phyloP scores from a whole-genome alignment of 345 rosid genomes.

The Gossypium herbaceum region DNA sequence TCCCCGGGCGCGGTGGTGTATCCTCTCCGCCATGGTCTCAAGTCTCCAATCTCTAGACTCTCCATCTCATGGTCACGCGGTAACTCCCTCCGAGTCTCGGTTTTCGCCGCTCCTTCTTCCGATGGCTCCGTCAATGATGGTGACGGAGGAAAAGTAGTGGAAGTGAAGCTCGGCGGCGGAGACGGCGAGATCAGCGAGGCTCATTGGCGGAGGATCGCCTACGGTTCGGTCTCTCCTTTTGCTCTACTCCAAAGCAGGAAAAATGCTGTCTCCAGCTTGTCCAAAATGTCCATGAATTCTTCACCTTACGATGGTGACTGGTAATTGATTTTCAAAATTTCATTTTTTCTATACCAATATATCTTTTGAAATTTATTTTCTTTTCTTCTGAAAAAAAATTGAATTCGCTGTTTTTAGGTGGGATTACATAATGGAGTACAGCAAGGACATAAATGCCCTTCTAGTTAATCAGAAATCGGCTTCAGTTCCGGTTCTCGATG shows the following conservation, averaged over 20 bases:
- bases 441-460: conserved; percentile 67
- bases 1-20: conserved; percentile 35
- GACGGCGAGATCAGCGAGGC: conserved; percentile 64
- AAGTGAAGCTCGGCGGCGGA: conserved; percentile 55
- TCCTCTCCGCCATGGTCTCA: conserved; percentile 63
- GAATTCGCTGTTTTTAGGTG: conserved; percentile 45
- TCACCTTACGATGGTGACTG: conserved; percentile 66
- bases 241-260: conserved; percentile 85
- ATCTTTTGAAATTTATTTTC: neutral
- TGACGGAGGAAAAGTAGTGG: conserved; percentile 61
- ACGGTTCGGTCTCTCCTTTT: conserved; percentile 82
- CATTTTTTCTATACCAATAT: neutral
- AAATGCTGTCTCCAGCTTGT: conserved; percentile 49
- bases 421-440: conserved; percentile 87
- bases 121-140: conserved; percentile 25
- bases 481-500: conserved; percentile 47
- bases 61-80: conserved; percentile 87
- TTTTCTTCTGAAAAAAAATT: neutral
- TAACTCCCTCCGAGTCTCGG: conserved; percentile 71
- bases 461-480: conserved; percentile 45
- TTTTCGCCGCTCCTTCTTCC: conserved; percentile 29
- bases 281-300: conserved; percentile 47
- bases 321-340: conserved; percentile 34
- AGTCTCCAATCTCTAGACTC: conserved; percentile 58
- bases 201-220: conserved; percentile 66